Evolutionary conservation across 2,329 filamentous ascomycete genomes (phyloP).

Genomic region (Myotisia sp.): DNA sequence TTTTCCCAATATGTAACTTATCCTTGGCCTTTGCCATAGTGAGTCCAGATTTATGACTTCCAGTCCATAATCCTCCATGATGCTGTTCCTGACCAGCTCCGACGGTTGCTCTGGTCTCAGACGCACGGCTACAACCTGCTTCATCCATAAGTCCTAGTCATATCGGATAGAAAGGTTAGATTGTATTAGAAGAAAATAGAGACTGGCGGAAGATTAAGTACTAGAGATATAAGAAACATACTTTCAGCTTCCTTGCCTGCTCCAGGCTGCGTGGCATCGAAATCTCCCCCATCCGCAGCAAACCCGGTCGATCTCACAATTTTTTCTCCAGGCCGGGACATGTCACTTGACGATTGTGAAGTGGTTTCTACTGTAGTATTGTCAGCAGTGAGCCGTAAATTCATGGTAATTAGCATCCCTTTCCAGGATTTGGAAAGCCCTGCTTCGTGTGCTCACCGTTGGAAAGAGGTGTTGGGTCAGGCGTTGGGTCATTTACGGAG

Average conservation of each 20-base stretch:
- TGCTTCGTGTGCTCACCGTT: too few relatives aligned
- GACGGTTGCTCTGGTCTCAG: background rate
- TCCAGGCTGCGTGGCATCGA: conserved; percentile 37
- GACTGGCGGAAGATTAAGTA: too few relatives aligned
- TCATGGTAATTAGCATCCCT: too few relatives aligned
- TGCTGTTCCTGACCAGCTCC: conserved; percentile 1
- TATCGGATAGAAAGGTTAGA: too few relatives aligned
- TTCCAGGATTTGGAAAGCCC: too few relatives aligned
- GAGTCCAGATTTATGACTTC: conserved; percentile 6
- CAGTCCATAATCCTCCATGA: conserved; percentile 6
- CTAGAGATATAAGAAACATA: too few relatives aligned
- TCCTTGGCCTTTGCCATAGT: conserved; percentile 19
- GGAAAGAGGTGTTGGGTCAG: too few relatives aligned
- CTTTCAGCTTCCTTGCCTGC: conserved; percentile 54
- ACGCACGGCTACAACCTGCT: conserved; percentile 2
- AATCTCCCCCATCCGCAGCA: conserved; percentile 45
- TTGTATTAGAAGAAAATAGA: too few relatives aligned
- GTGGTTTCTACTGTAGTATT: too few relatives aligned
- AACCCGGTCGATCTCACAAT: conserved; percentile 46
- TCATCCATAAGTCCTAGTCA: conserved; percentile 11
- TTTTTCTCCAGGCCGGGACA: conserved; percentile 27
- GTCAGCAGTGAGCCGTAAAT: too few relatives aligned
- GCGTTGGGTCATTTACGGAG: too few relatives aligned
- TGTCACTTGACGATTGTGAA: too few relatives aligned
- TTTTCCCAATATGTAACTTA: conserved; percentile 21